Percentiles rank a stretch among this genome's conserved stretches.
These are phyloP conservation scores for Epipyxis sp. DNA, from an alignment of 108 stramenopile species.

Conservation along the genomic window DNA sequence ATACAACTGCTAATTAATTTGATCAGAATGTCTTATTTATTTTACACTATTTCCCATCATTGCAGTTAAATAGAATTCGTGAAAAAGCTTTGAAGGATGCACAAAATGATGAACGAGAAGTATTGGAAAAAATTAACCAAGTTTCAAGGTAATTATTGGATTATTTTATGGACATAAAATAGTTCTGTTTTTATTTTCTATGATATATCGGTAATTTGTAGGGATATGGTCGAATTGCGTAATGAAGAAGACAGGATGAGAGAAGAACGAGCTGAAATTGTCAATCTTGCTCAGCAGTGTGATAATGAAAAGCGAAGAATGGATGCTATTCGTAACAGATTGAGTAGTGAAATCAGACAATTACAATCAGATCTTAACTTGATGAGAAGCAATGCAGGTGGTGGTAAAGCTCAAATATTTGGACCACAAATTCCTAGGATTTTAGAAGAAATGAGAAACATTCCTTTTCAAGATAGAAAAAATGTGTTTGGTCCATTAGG, in stretches of 20 bases:
- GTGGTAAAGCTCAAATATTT: neutral
- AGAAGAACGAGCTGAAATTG: neutral
- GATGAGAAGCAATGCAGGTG: constrained; percentile 13
- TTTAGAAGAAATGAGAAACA: too few relatives aligned
- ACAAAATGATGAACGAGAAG: neutral
- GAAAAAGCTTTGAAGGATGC: neutral
- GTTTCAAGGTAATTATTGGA: neutral
- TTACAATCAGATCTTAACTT: too few relatives aligned
- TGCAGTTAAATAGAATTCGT: too few relatives aligned
- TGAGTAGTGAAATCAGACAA: too few relatives aligned
- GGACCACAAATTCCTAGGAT: constrained; percentile 1
- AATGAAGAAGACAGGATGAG: neutral
- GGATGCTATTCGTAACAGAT: too few relatives aligned
- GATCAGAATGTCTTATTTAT: too few relatives aligned
- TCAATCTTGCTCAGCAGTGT: too few relatives aligned
- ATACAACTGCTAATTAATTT: neutral
- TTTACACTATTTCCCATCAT: too few relatives aligned
- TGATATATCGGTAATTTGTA: neutral
- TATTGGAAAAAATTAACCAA: neutral
- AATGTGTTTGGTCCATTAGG: constrained; percentile 37
- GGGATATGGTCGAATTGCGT: neutral
- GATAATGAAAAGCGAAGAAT: too few relatives aligned
- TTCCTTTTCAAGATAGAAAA: neutral
- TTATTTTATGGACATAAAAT: neutral
- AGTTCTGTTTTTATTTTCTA: neutral